Percentiles rank a stretch among this genome's conserved stretches.
Evolutionary conservation across 257 asterid genomes (phyloP).

Genomic region (Plantago ovata): DNA sequence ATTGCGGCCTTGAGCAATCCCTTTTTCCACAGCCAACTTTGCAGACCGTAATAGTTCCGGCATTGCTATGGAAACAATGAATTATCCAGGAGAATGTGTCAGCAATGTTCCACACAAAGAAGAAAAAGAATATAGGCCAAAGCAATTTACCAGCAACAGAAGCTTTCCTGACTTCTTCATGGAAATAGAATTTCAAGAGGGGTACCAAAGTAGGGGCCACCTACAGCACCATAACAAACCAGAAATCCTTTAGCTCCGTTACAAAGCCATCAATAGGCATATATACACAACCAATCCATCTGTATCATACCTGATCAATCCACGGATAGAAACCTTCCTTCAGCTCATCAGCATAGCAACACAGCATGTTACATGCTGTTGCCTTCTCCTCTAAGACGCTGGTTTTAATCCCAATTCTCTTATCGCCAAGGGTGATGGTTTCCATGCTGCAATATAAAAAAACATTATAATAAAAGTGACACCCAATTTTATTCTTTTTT

Average conservation of each 20-base stretch:
- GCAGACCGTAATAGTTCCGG: constrained; percentile 94
- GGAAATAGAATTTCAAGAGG: constrained; percentile 86
- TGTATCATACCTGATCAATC: constrained; percentile 87
- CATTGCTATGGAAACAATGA: constrained; percentile 66
- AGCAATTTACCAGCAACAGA: constrained; percentile 83
- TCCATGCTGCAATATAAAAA: constrained; percentile 72
- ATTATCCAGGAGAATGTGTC: constrained; percentile 10
- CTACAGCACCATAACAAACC: constrained; percentile 33
- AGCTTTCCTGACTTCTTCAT: constrained; percentile 98
- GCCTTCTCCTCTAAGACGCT: constrained; percentile 98
- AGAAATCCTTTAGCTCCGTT: constrained; percentile 6
- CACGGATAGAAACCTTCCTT: constrained; percentile 98
- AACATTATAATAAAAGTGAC: constrained; percentile 10
- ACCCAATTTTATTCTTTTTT: no score
- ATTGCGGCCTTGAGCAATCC: constrained; percentile 83
- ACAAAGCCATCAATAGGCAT: constrained; percentile 14
- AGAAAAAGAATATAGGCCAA: constrained; percentile 3
- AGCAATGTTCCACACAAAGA: background rate
- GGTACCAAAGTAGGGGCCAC: constrained; percentile 96
- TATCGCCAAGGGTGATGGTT: constrained; percentile 92
- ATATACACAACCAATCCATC: constrained; percentile 18
- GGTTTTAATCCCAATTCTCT: constrained; percentile 93
- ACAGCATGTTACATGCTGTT: constrained; percentile 97
- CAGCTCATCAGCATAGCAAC: constrained; percentile 98
- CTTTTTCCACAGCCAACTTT: constrained; percentile 90